Evolutionary conservation across 129 eudicot genomes (phyloP).

Genomic region (Helianthus annuus): DNA sequence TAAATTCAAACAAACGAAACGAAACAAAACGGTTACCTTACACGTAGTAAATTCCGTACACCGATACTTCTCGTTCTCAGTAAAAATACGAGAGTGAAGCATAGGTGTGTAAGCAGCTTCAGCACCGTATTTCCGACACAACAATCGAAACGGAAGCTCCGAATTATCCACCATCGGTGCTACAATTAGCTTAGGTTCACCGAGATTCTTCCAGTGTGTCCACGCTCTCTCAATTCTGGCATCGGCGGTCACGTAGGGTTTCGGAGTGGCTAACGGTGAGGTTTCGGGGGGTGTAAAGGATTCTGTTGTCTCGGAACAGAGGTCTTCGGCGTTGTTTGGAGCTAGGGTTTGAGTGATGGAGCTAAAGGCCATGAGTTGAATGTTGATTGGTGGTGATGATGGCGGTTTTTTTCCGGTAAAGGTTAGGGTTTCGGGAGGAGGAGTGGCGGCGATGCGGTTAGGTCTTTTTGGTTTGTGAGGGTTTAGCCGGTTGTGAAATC

Average conservation of each 20-base stretch:
- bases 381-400: background rate
- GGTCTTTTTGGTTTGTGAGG: background rate
- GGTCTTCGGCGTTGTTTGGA: background rate
- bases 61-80: slow-evolving; percentile 76
- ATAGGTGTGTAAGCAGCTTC: slow-evolving; percentile 95
- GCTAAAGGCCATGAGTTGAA: background rate
- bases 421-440: background rate
- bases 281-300: background rate
- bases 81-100: slow-evolving; percentile 81
- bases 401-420: background rate
- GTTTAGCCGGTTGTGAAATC: no score
- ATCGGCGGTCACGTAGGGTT: slow-evolving; percentile 48
- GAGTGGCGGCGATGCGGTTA: background rate
- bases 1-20: background rate
- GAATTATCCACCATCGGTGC: slow-evolving; percentile 99
- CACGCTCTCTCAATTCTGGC: slow-evolving; percentile 72
- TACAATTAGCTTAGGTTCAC: slow-evolving; percentile 70
- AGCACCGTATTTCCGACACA: slow-evolving; percentile 91
- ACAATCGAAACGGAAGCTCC: slow-evolving; percentile 88
- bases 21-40: slow-evolving; percentile 40
- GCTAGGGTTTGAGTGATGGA: slow-evolving; percentile 17
- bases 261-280: slow-evolving; percentile 16
- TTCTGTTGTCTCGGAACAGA: slow-evolving; percentile 18
- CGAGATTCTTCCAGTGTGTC: slow-evolving; percentile 92
- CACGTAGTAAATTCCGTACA: slow-evolving; percentile 80